A percentile compares a stretch with the other conserved stretches of the same genome.
phyloP scores from a whole-genome alignment of 495 filamentous ascomycete genomes.

The Apiosordaria backusii region DNA sequence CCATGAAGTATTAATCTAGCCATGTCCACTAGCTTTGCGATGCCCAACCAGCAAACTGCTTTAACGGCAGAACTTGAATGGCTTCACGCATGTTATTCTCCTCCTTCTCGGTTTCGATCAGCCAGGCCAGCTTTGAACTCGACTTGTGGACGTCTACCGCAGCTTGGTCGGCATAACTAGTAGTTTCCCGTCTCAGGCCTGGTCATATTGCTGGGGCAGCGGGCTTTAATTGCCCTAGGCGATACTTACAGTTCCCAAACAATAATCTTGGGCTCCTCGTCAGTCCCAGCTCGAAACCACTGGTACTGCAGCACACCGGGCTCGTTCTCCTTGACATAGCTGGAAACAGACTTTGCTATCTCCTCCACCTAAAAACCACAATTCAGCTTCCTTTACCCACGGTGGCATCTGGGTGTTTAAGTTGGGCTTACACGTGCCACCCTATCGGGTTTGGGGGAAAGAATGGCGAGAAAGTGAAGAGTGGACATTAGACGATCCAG shows the following conservation, averaged over 20 bases:
- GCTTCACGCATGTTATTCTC: conserved; percentile 21
- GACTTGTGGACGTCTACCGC: conserved; percentile 23
- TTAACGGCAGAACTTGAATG: conserved; percentile 19
- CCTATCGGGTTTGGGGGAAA: conserved; percentile 27
- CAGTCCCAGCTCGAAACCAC: conserved; percentile 20
- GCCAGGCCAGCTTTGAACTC: conserved; percentile 19
- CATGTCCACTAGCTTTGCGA: background rate
- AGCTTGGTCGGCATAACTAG: conserved; percentile 25
- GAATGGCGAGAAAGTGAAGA: conserved; percentile 18
- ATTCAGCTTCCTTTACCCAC: background rate
- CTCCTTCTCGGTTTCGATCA: conserved; percentile 16
- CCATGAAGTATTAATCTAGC: too few species aligned
- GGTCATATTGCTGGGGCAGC: background rate
- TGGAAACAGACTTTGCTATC: conserved; percentile 14
- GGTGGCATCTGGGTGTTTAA: background rate
- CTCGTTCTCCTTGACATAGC: conserved; percentile 25
- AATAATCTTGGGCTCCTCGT: conserved; percentile 21
- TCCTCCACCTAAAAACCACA: conserved; percentile 18
- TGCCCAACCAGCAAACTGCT: conserved; percentile 16
- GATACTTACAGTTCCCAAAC: conserved; percentile 26
- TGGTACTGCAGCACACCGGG: conserved; percentile 27
- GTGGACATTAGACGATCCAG: too few species aligned
- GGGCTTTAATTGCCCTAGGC: background rate
- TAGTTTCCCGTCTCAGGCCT: background rate
- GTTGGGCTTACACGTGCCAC: conserved; percentile 21